Percentiles rank a stretch among this genome's conserved stretches.
These are phyloP conservation scores for Syzygium aqueum DNA, from an alignment of 345 rosid genomes.

Conservation along the genomic window DNA sequence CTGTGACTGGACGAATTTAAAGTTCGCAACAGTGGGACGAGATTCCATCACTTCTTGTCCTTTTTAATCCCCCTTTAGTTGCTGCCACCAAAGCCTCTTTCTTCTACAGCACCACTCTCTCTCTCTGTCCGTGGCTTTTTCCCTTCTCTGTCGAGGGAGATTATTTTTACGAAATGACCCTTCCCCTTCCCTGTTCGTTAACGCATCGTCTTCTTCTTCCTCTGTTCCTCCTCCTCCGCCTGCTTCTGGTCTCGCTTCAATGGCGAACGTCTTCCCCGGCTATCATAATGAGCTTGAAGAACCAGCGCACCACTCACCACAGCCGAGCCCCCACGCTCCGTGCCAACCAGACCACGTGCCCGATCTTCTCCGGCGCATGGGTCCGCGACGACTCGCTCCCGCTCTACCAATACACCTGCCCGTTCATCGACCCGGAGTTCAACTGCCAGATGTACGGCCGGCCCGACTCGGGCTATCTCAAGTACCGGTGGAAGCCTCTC, in stretches of 20 bases:
- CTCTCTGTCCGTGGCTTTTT: background rate
- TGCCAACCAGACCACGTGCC: constrained; percentile 48
- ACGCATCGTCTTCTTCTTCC: background rate
- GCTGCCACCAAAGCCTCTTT: background rate
- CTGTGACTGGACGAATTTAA: background rate
- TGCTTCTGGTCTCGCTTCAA: constrained; percentile 21
- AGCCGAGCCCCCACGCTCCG: constrained; percentile 42
- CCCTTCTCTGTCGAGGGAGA: background rate
- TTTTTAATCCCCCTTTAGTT: background rate
- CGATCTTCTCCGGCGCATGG: constrained; percentile 61
- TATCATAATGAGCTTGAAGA: constrained; percentile 45
- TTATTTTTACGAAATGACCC: background rate
- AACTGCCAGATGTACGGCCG: constrained; percentile 82
- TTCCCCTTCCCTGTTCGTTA: background rate
- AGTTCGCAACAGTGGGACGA: background rate
- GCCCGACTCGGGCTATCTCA: constrained; percentile 80
- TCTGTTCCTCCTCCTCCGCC: constrained; percentile 11
- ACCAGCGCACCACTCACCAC: constrained; percentile 38
- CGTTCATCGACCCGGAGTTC: constrained; percentile 63
- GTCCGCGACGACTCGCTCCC: constrained; percentile 71
- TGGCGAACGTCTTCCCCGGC: constrained; percentile 40
- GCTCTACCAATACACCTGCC: constrained; percentile 44
- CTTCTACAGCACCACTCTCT: background rate
- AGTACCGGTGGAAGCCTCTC: constrained; percentile 83
- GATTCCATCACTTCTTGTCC: background rate